Conservation (phyloP, 2,329 filamentous ascomycete species). For the Alternaria novae-zelandiae region DNA sequence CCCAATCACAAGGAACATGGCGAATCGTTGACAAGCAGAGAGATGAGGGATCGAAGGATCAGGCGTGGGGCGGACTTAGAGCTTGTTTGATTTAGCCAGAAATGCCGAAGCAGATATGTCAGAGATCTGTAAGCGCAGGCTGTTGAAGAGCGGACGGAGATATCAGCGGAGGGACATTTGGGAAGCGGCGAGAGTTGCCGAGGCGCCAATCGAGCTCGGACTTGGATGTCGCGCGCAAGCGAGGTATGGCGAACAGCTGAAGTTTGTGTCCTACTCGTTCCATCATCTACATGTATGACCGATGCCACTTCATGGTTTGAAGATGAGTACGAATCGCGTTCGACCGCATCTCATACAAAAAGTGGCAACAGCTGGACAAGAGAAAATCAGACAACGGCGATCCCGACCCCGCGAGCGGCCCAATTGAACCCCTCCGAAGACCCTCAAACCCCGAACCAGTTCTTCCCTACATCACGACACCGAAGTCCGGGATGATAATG, state of each 20-base stretch:
- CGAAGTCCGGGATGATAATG: neutral
- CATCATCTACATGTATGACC: neutral
- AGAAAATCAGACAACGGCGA: neutral
- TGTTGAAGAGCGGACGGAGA: neutral
- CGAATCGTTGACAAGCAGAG: constrained; percentile 20
- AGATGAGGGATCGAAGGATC: constrained; percentile 19
- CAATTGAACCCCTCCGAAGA: neutral
- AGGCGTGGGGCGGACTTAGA: neutral
- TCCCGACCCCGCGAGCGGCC: neutral
- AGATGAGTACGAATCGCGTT: neutral
- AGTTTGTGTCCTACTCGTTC: neutral
- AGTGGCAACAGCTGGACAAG: neutral
- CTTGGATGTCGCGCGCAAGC: neutral
- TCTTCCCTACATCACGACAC: neutral
- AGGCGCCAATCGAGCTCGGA: neutral
- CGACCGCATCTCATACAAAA: neutral
- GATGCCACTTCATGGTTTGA: neutral
- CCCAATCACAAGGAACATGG: constrained; percentile 15
- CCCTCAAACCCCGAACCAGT: neutral
- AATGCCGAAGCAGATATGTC: neutral
- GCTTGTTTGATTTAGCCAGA: constrained; percentile 2
- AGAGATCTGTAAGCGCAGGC: constrained; percentile 3
- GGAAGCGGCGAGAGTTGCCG: neutral
- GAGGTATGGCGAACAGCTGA: neutral
- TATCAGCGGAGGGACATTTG: neutral